Evolutionary conservation across 257 asterid species (phyloP).

Genomic region (Solanum sejunctum): DNA sequence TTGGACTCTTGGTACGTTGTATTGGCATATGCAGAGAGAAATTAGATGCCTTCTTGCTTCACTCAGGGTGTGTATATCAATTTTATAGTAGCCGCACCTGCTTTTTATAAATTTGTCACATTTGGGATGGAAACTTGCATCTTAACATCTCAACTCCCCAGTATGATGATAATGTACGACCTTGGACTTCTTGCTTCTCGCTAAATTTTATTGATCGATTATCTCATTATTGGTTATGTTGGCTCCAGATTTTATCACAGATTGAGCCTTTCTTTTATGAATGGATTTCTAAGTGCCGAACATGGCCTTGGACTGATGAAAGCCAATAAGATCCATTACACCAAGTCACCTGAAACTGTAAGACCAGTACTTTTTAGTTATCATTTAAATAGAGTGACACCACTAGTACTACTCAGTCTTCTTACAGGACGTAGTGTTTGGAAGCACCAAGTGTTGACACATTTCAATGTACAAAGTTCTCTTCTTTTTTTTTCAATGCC

Average conservation of each 20-base stretch:
- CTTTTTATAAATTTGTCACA: background rate
- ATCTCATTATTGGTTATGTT: background rate
- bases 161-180: conserved; percentile 54
- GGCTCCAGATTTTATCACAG: conserved; percentile 53
- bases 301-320: conserved; percentile 97
- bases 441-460: background rate
- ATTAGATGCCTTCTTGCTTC: conserved; percentile 82
- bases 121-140: conserved; percentile 83
- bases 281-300: conserved; percentile 98
- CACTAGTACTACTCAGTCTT: background rate
- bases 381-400: background rate
- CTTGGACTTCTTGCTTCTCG: background rate
- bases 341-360: conserved; percentile 85
- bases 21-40: conserved; percentile 51
- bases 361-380: conserved; percentile 9
- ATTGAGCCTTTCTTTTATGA: conserved; percentile 94
- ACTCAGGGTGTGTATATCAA: background rate
- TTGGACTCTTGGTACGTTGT: conserved; percentile 1
- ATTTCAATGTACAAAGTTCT: background rate
- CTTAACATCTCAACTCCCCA: conserved; percentile 70
- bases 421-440: background rate
- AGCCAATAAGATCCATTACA: conserved; percentile 81
- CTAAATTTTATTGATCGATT: background rate
- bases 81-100: background rate
- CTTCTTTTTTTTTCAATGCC: background rate